Base-by-base conservation (phyloP, 352 stramenopile genomes). In the Phytophthora pseudosyringae region DNA sequence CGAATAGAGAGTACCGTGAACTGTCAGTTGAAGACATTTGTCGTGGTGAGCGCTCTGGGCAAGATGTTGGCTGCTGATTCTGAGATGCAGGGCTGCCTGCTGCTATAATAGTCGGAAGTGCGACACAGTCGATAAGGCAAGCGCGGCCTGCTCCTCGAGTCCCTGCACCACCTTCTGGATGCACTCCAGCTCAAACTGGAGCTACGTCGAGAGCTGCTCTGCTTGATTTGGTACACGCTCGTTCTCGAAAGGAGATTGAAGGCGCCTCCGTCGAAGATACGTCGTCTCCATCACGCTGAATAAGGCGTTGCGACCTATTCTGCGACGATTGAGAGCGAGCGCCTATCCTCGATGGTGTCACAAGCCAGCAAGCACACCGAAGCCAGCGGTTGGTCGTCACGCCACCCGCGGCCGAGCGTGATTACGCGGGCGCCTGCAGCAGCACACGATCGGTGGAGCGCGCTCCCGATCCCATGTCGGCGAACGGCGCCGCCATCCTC, bases 311-410 rank as follows among this genome's bases (percentile, higher is more conserved):
- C n/a, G n/a, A 52, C 29, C 13, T 21, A 15, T 6, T 7, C 45
- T 51, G 45, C 45, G 45, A 51, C 45, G 45, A 51, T 38, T 51
- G 45, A 51, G 15, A 35, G 26, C n/a, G 3, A 51, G 28, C 26
- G 29, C 16, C 45, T 28, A 46, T 35, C 31, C 31, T 35, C 31
- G 31, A 21, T 35, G 31, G 31, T 21, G 21, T 21, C 21, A 21
- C 21, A 29, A 29, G 40, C 7, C 39, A 46, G 39, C 39, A 35
- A 35, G 31, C 39, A 21, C 21, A 21, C 2, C 21, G 21, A 21
- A 21, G 21, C 21, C 21, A 2, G 21, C 21, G 21, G 21, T 21
- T 21, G 21, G 21, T 2, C 21, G 21, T 21, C 21, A 21, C 21
- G 21, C 21, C 21, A 21, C 21, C 21, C 2, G 21, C 21, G 21